A percentile compares a stretch with the other conserved stretches of the same genome.
phyloP scores from a whole-genome alignment of 345 rosid genomes.

The Euphorbia peplus region DNA sequence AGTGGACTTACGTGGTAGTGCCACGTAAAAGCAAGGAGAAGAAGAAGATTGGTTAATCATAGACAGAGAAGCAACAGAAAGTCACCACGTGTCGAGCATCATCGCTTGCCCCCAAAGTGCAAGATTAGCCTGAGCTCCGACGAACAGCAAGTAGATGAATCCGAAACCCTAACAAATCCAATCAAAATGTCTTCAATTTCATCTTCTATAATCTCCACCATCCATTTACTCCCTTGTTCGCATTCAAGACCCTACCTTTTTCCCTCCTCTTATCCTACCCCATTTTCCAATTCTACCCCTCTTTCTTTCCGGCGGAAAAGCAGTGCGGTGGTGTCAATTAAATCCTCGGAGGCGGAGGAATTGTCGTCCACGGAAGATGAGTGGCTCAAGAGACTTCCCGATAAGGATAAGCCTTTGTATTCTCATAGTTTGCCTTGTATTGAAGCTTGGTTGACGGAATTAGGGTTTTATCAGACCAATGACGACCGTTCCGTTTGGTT shows the following conservation, averaged over 20 bases:
- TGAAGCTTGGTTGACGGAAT: slow-evolving; percentile 72
- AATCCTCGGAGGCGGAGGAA: slow-evolving; percentile 58
- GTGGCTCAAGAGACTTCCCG: slow-evolving; percentile 78
- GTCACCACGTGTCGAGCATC: background rate
- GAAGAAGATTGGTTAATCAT: background rate
- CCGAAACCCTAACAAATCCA: background rate
- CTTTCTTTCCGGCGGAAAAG: slow-evolving; percentile 21
- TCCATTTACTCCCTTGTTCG: slow-evolving; percentile 9
- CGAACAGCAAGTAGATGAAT: background rate
- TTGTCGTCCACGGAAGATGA: slow-evolving; percentile 55
- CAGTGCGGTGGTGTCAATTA: slow-evolving; percentile 34
- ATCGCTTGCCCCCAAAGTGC: background rate
- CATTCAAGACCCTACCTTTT: slow-evolving; percentile 23
- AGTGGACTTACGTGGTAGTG: background rate
- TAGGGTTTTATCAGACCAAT: slow-evolving; percentile 72
- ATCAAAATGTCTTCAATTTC: slow-evolving; percentile 41
- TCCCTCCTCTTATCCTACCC: slow-evolving; percentile 14
- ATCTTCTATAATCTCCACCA: slow-evolving; percentile 26
- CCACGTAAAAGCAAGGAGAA: background rate
- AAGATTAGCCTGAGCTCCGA: background rate
- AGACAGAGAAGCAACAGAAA: background rate
- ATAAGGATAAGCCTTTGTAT: slow-evolving; percentile 75
- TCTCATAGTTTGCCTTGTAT: slow-evolving; percentile 93
- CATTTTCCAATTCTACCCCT: slow-evolving; percentile 22
- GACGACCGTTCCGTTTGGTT: slow-evolving; percentile 81